Evolutionary conservation across 169 alveolate species (phyloP).

Genomic region (Toxoplasma gondii): DNA sequence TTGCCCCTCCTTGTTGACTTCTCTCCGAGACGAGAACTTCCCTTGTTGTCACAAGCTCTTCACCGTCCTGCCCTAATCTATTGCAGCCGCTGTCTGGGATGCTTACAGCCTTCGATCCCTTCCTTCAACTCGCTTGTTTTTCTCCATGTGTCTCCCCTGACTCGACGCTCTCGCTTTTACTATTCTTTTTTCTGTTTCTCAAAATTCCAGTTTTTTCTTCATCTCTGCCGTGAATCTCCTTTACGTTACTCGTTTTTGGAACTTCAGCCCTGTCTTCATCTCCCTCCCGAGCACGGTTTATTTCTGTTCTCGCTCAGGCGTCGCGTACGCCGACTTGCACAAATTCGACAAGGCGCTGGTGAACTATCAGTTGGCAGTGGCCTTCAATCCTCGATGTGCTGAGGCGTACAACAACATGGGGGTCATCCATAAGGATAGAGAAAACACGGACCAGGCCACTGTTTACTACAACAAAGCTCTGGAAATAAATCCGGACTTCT

Average conservation of each 20-base stretch:
- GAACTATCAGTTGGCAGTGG: slow-evolving; percentile 41
- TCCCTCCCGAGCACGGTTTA: neutral
- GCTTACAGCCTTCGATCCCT: no score
- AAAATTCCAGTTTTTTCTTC: no score
- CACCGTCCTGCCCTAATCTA: no score
- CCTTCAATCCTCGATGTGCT: slow-evolving; percentile 60
- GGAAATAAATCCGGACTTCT: slow-evolving; percentile 39
- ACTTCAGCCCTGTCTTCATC: no score
- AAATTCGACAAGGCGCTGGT: slow-evolving; percentile 45
- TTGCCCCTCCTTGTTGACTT: neutral
- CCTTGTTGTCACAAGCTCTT: no score
- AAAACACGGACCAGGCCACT: slow-evolving; percentile 42
- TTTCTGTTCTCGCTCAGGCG: slow-evolving; percentile 25
- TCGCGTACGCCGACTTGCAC: slow-evolving; percentile 37
- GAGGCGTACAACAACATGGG: slow-evolving; percentile 76
- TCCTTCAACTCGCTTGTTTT: no score
- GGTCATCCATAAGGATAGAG: slow-evolving; percentile 66
- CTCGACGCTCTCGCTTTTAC: no score
- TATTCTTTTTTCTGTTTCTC: no score
- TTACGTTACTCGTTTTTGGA: no score
- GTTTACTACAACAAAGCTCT: slow-evolving; percentile 42
- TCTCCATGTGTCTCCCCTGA: no score
- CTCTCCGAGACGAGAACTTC: neutral
- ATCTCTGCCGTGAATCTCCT: no score
- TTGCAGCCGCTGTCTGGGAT: no score